Base-by-base conservation (phyloP, 2,329 filamentous ascomycete species). In the Colletotrichum chlorophyti region DNA sequence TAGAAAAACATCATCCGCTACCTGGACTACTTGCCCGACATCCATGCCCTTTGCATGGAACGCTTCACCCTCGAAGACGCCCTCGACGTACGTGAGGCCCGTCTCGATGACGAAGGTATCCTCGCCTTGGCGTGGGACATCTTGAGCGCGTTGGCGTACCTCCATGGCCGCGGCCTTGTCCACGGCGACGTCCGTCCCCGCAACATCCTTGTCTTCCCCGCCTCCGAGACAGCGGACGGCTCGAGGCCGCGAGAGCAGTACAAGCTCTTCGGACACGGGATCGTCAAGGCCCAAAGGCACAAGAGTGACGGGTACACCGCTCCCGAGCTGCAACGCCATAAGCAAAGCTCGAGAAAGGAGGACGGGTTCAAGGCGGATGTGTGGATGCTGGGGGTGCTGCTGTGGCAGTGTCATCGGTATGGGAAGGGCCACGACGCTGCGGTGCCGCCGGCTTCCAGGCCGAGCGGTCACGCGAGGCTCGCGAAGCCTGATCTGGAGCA, bases 241-340 rank as follows among this genome's bases (percentile, higher is more conserved):
- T n/a, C 15, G 23, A 29, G 2, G 3, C n/a, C 31, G 3, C 21
- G 14, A 2, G 9, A 27, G 6, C 38, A 23, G 21, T 24, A 14
- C 52, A 60, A 57, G 38, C 45, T 60, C 21, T 37, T 57, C 14
- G 51, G 57, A 8, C 57, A 60, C 34, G 52, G 57, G 4, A 37
- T 60, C 23, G 57, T 60, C 15, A n/a, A n/a, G n/a, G n/a, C n/a
- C 52, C 52, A 0, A 15, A 24, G 37, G 7, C 17, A 4, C 29
- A 42, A 6, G 35, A 12, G 23, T 5, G 5, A 4, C 21, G 3
- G 43, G 24, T 57, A 32, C 38, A 49, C 43, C 11, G 43, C 57
- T 3, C 52, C 57, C 12, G 57, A 57, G 45, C 24, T 60, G 2
- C 43, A 31, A 21, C 27, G 42, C 17, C 15, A n/a, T n/a, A n/a